phyloP scores from a whole-genome alignment of 805 yeast species.

The Lachancea sp. region DNA sequence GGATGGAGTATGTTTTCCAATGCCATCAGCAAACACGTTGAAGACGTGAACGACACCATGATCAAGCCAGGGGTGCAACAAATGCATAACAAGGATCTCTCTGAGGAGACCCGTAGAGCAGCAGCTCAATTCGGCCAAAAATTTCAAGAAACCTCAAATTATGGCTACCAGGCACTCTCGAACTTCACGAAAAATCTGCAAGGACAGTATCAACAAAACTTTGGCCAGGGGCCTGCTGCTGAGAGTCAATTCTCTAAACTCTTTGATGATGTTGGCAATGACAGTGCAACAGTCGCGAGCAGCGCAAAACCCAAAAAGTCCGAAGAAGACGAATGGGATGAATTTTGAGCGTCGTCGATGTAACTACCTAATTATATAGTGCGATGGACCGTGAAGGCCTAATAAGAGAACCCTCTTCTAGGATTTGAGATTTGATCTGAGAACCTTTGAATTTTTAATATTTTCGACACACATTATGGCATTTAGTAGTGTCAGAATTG shows the following conservation, averaged over 20 bases:
- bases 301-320: conserved; percentile 14
- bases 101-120: conserved; percentile 82
- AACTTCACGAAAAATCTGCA: conserved; percentile 45
- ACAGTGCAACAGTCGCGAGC: neutral
- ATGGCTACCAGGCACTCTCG: conserved; percentile 63
- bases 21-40: conserved; percentile 76
- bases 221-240: conserved; percentile 36
- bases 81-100: conserved; percentile 62
- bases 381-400: neutral
- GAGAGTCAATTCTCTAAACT: conserved; percentile 30
- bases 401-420: neutral
- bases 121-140: conserved; percentile 94
- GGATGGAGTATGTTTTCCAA: conserved; percentile 93
- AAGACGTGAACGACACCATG: conserved; percentile 79
- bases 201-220: conserved; percentile 28
- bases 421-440: too few relatives aligned
- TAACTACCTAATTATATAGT: neutral
- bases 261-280: conserved; percentile 44
- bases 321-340: conserved; percentile 22
- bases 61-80: conserved; percentile 88
- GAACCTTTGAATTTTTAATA: too few relatives aligned
- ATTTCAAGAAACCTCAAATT: conserved; percentile 79
- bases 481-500: too few relatives aligned
- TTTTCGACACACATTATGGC: too few relatives aligned
- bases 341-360: conserved; percentile 21